phyloP scores from a whole-genome alignment of 2,329 filamentous ascomycete genomes.

The Monosporascus sp. region DNA sequence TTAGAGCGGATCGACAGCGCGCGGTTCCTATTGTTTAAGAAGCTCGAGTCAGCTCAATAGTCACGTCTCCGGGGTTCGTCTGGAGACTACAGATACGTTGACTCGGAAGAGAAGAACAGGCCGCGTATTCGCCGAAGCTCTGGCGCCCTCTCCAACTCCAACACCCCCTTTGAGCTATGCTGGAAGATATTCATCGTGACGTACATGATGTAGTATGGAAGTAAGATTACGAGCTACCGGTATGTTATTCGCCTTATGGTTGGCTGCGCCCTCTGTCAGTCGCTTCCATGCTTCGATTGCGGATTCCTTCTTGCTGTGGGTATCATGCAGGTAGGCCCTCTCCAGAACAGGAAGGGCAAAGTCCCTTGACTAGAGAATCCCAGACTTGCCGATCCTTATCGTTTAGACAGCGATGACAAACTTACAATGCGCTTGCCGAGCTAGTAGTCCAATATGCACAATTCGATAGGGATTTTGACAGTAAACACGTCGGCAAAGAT shows the following conservation, averaged over 20 bases:
- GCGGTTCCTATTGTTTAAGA: slow-evolving; percentile 18
- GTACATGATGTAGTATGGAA: neutral
- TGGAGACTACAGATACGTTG: neutral
- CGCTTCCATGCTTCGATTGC: neutral
- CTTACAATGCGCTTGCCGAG: neutral
- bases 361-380: neutral
- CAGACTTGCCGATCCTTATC: neutral
- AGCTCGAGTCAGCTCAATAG: slow-evolving; percentile 8
- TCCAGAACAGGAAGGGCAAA: neutral
- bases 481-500: neutral
- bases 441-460: neutral
- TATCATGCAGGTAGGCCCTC: neutral
- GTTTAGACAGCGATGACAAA: neutral
- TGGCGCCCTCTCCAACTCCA: neutral
- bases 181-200: neutral
- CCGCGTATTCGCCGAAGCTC: neutral
- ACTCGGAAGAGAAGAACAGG: neutral
- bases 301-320: neutral
- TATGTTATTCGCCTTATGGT: neutral
- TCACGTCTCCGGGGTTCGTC: neutral
- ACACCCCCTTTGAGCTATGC: neutral
- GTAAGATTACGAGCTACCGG: neutral
- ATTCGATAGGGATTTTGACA: neutral
- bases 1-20: slow-evolving; percentile 29
- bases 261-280: neutral